Percentiles rank a stretch among this genome's conserved stretches.
Conservation (phyloP, 2,329 filamentous ascomycete species). For the Penicillium aurantiogriseum region DNA sequence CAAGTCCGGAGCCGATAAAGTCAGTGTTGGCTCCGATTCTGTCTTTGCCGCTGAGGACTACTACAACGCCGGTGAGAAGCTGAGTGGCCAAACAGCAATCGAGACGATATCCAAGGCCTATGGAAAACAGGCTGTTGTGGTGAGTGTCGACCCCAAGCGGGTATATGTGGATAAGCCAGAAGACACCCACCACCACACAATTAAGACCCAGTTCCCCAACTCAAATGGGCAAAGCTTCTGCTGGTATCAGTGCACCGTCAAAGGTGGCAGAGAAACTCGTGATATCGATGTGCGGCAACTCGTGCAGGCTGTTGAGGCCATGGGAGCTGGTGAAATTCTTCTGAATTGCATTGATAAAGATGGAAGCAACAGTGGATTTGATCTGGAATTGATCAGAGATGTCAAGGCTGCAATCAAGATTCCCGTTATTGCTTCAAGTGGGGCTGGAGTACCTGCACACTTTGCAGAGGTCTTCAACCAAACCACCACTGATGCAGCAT, state of each 20-base stretch:
- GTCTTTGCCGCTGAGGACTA: slow-evolving; percentile 92
- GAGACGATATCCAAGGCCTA: slow-evolving; percentile 93
- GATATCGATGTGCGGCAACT: slow-evolving; percentile 92
- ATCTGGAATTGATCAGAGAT: slow-evolving; percentile 83
- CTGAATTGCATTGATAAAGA: slow-evolving; percentile 98
- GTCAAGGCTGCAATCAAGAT: slow-evolving; percentile 87
- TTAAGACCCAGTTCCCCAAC: slow-evolving; percentile 68
- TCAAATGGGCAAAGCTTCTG: slow-evolving; percentile 76
- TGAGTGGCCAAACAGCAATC: slow-evolving; percentile 83
- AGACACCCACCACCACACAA: slow-evolving; percentile 71
- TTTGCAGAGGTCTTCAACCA: slow-evolving; percentile 86
- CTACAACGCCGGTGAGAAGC: slow-evolving; percentile 65
- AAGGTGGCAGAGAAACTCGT: slow-evolving; percentile 89
- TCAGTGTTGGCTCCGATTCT: slow-evolving; percentile 93
- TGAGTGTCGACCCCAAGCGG: slow-evolving; percentile 89
- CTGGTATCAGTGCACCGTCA: slow-evolving; percentile 98
- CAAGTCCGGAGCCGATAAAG: slow-evolving; percentile 94
- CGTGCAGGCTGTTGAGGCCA: slow-evolving; percentile 83
- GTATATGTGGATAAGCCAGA: slow-evolving; percentile 73
- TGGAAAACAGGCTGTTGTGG: slow-evolving; percentile 93
- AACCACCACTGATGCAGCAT: slow-evolving; percentile 84
- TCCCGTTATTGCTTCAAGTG: slow-evolving; percentile 91
- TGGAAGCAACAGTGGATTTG: slow-evolving; percentile 90
- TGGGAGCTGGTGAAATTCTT: slow-evolving; percentile 91
- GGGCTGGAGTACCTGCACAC: slow-evolving; percentile 81